Conservation (phyloP, 176 grass and related monocot genomes). For the sorghum (Sorghum bicolor) region Sorghum_bicolor_NCBIv3 NC_012878.2:8883501-8884000, state of each 20-base stretch:
- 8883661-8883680: constrained; percentile 79
- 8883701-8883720: neutral
- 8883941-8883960: constrained; percentile 23
- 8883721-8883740: neutral
- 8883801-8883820: constrained; percentile 55
- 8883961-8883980: constrained; percentile 40
- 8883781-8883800: constrained; percentile 55
- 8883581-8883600: constrained; percentile 72
- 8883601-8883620: constrained; percentile 59
- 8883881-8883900: neutral
- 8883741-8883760: constrained; percentile 74
- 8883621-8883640: constrained; percentile 82
- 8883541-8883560: neutral
- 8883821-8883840: constrained; percentile 69
- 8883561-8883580: neutral
- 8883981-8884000: constrained; percentile 66
- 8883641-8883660: constrained; percentile 89
- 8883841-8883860: constrained; percentile 39
- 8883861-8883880: constrained; percentile 18
- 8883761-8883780: constrained; percentile 68
- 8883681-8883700: constrained; percentile 30
- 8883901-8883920: constrained; percentile 27
- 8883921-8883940: constrained; percentile 27
- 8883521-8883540: neutral
- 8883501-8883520: constrained; percentile 61